Evolutionary conservation across 305 asterid genomes (phyloP).

Genomic region (Ilex paraguariensis): DNA sequence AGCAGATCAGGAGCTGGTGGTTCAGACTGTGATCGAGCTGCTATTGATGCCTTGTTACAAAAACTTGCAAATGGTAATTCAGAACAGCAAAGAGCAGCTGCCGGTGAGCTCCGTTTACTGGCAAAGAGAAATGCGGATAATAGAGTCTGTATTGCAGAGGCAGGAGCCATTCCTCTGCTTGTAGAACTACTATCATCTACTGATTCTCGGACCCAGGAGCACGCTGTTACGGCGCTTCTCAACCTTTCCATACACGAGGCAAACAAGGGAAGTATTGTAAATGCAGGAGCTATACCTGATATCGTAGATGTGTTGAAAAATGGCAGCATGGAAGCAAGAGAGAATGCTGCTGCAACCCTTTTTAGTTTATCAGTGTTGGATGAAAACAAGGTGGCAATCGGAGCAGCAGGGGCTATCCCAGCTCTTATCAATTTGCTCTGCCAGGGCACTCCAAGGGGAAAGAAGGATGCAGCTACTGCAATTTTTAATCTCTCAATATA

Average conservation of each 20-base stretch:
- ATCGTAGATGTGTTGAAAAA: conserved; percentile 75
- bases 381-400: conserved; percentile 90
- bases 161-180: conserved; percentile 86
- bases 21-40: conserved; percentile 74
- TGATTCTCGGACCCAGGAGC: conserved; percentile 84
- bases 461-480: conserved; percentile 96
- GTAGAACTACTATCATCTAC: conserved; percentile 76
- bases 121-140: conserved; percentile 94
- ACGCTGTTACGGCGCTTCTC: conserved; percentile 89
- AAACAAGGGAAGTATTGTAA: conserved; percentile 84
- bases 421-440: conserved; percentile 78
- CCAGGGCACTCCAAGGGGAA: conserved; percentile 83
- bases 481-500: conserved; percentile 83
- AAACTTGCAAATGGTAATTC: conserved; percentile 67
- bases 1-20: conserved; percentile 51
- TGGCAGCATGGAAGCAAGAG: conserved; percentile 88
- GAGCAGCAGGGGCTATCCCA: conserved; percentile 93
- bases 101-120: conserved; percentile 92
- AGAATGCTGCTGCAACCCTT: conserved; percentile 94
- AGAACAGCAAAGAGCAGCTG: conserved; percentile 84
- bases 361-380: conserved; percentile 84
- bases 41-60: conserved; percentile 55
- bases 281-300: conserved; percentile 87
- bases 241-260: conserved; percentile 88
- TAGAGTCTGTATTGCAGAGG: conserved; percentile 84